Base-by-base conservation (phyloP, 2,329 filamentous ascomycete species). In the Periconia digitata region DNA sequence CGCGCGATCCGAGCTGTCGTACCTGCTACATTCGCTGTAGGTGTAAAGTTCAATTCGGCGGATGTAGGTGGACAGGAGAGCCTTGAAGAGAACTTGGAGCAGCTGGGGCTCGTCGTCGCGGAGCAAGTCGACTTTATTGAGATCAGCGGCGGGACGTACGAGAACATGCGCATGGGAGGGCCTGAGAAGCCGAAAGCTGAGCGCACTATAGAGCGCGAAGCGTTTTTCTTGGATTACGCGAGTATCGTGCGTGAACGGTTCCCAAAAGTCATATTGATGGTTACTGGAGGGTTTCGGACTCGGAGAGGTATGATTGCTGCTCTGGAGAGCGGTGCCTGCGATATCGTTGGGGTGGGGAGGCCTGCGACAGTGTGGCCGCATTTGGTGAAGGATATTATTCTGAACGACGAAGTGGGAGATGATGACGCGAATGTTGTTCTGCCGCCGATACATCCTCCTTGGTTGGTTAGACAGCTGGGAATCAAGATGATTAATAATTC, bases 181-280 rank as follows among this genome's bases (percentile, higher is more conserved):
- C 32, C 39, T 52, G 44, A 54, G 45, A 40, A 53, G 12, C 27
- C 41, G 8, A 46, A 35, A 29, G 16, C 38, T 8, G 42, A 35
- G 18, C 74, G 75, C 6, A 84, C 82, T 1, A 69, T 71, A 12
- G 76, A 76, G 0, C 77, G 85, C 7, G 85, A 89, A 56, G 83
- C 84, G 0, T 88, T 85, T 73, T 89, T 89, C 70, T 72, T 87
- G 1, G 80, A 86, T 39, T 88, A 87, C 53, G 81, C 71, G 0
- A 41, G 82, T 13, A 57, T 64, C 29, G 80, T 85, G 43, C 71
- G 77, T 2, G 74, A 74, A 1, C 34, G 40, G 8, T 56, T 48
- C 34, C 58, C 57, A 0, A 40, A 55, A 15, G 38, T 59, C 0
- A 79, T 77, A 54, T 72, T 73, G 2, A 84, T 81, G 56, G 72